These are phyloP conservation scores for Fraxinus latifolia DNA, from an alignment of 305 asterid genomes.

Conservation along the genomic window DNA sequence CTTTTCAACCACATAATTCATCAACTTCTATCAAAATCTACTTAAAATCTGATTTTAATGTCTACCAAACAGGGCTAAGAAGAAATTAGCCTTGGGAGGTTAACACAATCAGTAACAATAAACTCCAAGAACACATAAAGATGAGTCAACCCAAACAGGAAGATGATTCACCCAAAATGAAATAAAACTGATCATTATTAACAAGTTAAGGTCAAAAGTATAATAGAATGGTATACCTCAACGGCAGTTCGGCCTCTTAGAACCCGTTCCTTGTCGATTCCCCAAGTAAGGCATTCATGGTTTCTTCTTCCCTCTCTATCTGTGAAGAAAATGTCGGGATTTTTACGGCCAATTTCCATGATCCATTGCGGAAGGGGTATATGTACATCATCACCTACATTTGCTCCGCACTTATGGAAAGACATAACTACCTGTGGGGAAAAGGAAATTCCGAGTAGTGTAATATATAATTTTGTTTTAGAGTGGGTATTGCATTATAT, in stretches of 20 bases:
- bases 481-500: neutral
- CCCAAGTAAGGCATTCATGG: constrained; percentile 82
- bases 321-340: constrained; percentile 78
- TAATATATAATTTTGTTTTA: neutral
- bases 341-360: constrained; percentile 45
- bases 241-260: constrained; percentile 69
- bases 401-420: constrained; percentile 77
- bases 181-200: neutral
- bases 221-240: constrained; percentile 44
- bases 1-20: neutral
- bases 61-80: neutral
- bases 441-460: neutral
- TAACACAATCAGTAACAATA: neutral
- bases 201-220: neutral
- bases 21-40: neutral
- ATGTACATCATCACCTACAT: constrained; percentile 58
- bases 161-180: neutral
- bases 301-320: constrained; percentile 61
- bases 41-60: no score
- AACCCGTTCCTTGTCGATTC: constrained; percentile 78
- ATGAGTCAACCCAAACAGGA: neutral
- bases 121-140: neutral
- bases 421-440: constrained; percentile 68
- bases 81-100: neutral
- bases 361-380: constrained; percentile 84